Conservation (phyloP, 169 alveolate species). For the Neospora caninum region DNA sequence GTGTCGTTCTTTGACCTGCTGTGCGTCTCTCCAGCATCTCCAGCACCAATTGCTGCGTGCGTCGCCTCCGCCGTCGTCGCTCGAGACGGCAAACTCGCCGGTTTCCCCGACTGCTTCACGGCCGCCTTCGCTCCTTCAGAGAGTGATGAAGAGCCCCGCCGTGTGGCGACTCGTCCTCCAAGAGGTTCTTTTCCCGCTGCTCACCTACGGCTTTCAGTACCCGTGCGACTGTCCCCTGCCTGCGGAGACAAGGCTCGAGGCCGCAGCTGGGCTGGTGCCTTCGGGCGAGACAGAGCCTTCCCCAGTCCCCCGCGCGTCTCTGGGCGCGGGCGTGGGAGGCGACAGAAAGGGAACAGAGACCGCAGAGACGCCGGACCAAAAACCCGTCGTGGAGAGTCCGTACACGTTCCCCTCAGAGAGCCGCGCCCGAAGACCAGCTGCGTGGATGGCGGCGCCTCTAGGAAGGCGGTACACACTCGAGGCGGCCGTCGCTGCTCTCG, state of each 20-base stretch:
- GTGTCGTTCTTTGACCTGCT: not conserved
- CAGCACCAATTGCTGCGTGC: conserved; percentile 35
- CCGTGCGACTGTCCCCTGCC: conserved; percentile 3
- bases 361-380: not conserved
- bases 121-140: not conserved
- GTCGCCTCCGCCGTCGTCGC: conserved; percentile 19
- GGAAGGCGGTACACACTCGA: conserved; percentile 64
- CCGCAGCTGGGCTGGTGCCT: not conserved
- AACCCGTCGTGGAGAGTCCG: conserved; percentile 3
- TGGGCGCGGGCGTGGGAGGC: not conserved
- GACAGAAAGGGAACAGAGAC: not conserved
- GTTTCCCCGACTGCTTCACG: not conserved
- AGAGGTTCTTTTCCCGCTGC: conserved; percentile 60
- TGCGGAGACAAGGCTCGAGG: too few species aligned
- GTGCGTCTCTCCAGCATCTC: not conserved
- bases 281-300: too few species aligned
- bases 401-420: conserved; percentile 17
- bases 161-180: conserved; percentile 60
- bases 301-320: not conserved
- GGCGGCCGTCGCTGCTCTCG: conserved; percentile 59
- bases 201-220: conserved; percentile 57
- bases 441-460: conserved; percentile 67
- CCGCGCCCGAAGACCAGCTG: not conserved
- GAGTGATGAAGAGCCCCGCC: not conserved
- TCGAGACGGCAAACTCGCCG: not conserved